These are phyloP conservation scores for Candida xyloterini DNA, from an alignment of 805 yeast genomes.

Conservation along the genomic window DNA sequence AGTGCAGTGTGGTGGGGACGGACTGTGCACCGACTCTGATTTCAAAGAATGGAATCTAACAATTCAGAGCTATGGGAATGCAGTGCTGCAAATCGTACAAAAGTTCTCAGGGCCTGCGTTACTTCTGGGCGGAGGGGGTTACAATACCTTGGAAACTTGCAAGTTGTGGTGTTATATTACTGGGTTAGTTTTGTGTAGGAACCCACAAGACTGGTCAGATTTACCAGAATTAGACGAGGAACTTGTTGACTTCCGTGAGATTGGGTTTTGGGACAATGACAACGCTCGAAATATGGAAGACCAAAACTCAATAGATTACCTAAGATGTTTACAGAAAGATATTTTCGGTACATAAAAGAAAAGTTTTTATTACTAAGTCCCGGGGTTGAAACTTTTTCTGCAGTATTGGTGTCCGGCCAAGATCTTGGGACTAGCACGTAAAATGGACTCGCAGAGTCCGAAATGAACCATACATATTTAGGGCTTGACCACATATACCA, in stretches of 20 bases:
- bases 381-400: too few species aligned
- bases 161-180: constrained; percentile 56
- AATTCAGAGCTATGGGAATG: constrained; percentile 43
- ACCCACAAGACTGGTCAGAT: constrained; percentile 20
- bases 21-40: constrained; percentile 56
- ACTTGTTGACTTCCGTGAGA: constrained; percentile 15
- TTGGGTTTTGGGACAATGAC: constrained; percentile 28
- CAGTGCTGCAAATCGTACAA: constrained; percentile 31
- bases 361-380: neutral
- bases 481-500: too few species aligned
- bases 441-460: too few species aligned
- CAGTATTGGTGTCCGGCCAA: too few species aligned
- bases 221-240: constrained; percentile 51
- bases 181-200: constrained; percentile 21
- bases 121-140: constrained; percentile 78
- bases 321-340: constrained; percentile 14
- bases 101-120: constrained; percentile 36
- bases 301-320: constrained; percentile 31
- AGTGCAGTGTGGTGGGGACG: constrained; percentile 74
- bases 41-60: constrained; percentile 69
- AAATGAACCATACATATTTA: too few species aligned
- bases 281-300: constrained; percentile 32
- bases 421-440: too few species aligned
- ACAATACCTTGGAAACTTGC: constrained; percentile 58
- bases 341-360: neutral